Base-by-base conservation (phyloP, 139 green algal genomes). In the Pleodorina starrii region DNA sequence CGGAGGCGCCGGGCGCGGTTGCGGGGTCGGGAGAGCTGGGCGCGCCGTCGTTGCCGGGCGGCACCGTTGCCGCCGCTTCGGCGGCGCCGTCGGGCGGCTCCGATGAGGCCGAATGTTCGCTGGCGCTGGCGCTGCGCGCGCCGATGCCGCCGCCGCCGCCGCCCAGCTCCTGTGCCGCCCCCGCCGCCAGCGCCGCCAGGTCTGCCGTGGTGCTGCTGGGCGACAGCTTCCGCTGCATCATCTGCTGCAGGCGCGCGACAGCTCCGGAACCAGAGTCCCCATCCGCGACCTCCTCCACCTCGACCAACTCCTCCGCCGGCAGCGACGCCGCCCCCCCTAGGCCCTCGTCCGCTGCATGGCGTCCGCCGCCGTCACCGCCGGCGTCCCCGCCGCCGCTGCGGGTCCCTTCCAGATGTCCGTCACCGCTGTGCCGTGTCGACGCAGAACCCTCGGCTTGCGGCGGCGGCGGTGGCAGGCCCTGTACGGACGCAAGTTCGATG, bases 121-220 rank as follows among this genome's bases (percentile, higher is more conserved):
- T n/a, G n/a, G n/a, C n/a, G n/a, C n/a, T n/a, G n/a, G n/a, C n/a
- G n/a, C n/a, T n/a, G n/a, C n/a, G n/a, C n/a, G n/a, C n/a, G n/a
- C n/a, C n/a, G n/a, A n/a, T n/a, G n/a, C n/a, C n/a, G n/a, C n/a
- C n/a, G n/a, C n/a, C n/a, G n/a, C n/a, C n/a, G n/a, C n/a, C n/a
- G n/a, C n/a, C n/a, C n/a, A n/a, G n/a, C n/a, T n/a, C n/a, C n/a
- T n/a, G n/a, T n/a, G n/a, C n/a, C n/a, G n/a, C n/a, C n/a, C 10
- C 21, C 54, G 78, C 81, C 17, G 81, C 81, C 35, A 88, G 32
- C 4, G 46, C 32, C 23, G 44, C 44, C 66, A 88, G 43, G 66
- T 88, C 82, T 1, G 82, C 25, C 2, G 27, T 44, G 0, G 82
- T 88, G 44, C 82, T 80, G 32, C 66, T 80, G 32, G 66, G 82